Base-by-base conservation (phyloP, 108 stramenopile genomes). In the Cyclotella kingstonii region DNA sequence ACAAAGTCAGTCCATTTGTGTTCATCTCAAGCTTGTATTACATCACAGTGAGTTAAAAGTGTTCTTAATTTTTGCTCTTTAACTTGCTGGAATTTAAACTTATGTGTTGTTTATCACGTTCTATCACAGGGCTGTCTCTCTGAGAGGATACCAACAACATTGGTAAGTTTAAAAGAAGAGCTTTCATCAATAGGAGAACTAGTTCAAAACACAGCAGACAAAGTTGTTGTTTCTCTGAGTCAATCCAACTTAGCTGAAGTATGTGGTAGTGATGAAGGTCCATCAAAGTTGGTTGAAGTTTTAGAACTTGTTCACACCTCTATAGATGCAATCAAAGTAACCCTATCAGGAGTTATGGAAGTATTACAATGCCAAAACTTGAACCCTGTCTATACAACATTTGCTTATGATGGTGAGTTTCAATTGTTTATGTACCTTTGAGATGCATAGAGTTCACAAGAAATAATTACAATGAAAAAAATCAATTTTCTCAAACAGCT, bases 341-440 rank as follows among this genome's bases (percentile, higher is more conserved):
- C 47, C 7, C 57, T 68, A 10, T 17, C 36, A 2, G 67, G 40
- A 41, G 38, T 68, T 18, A 68, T 23, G 59, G 48, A 59, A 1
- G 4, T 68, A 11, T 17, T 68, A 30, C 27, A 68, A 30, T 68
- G 67, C 33, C 30, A 43, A 2, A 68, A 68, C 14, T 59, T 68
- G 17, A 58, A 68, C 34, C 67, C 67, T 51, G 59, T 68, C 18
- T 68, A 68, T 41, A 68, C 67, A 0, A n/a, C 42, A 5, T 52
- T 52, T 29, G 50, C 29, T 10, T 59, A 68, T 35, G 51, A 68
- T 41, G 66, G 60, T 61, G 34, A 61, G 60, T 36, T 47, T 29
- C 15, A 8, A 8, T 10, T 35, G 11, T 28, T 27, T 27, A 27
- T 45, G 10, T 9, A 11, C n/a, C 17, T 15, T 45, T 17, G 44